Percentiles rank a stretch among this genome's conserved stretches.
Conservation (phyloP, 1,139 yeast species). For the Candida labiduridarum region DNA sequence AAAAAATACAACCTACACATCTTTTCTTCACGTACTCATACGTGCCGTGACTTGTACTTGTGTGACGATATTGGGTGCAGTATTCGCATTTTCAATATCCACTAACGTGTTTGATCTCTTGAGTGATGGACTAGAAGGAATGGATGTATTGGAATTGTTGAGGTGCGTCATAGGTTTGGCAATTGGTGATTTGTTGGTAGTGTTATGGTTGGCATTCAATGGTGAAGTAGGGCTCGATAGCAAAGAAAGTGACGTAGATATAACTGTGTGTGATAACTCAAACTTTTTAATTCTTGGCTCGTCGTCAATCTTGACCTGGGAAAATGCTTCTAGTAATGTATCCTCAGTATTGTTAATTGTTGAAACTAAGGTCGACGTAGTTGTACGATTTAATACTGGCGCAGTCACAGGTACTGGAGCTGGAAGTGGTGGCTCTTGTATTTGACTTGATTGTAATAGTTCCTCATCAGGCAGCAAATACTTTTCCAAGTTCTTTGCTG, state of each 20-base stretch:
- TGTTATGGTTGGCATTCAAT: slow-evolving; percentile 29
- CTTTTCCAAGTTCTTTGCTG: slow-evolving; percentile 45
- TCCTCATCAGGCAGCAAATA: slow-evolving; percentile 24
- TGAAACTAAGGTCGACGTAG: slow-evolving; percentile 1
- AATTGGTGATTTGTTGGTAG: slow-evolving; percentile 25
- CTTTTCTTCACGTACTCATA: slow-evolving; percentile 33
- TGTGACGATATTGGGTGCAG: slow-evolving; percentile 47
- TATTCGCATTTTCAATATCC: slow-evolving; percentile 28
- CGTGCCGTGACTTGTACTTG: slow-evolving; percentile 50
- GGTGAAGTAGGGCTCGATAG: slow-evolving; percentile 24
- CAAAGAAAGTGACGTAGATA: slow-evolving; percentile 22
- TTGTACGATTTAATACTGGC: neutral
- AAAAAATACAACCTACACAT: neutral
- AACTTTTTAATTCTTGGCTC: slow-evolving; percentile 15
- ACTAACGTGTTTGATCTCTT: slow-evolving; percentile 28
- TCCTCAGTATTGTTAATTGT: neutral
- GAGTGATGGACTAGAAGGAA: slow-evolving; percentile 15
- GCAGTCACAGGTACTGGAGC: neutral
- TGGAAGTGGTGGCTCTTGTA: slow-evolving; percentile 3
- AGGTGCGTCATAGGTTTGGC: slow-evolving; percentile 12
- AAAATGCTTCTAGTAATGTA: neutral
- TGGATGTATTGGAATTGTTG: slow-evolving; percentile 13
- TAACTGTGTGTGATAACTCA: slow-evolving; percentile 24
- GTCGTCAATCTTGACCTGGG: neutral
- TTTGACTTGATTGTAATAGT: neutral